Conservation (phyloP, 805 yeast species). For the Teunomyces barrocoloradensis region DNA sequence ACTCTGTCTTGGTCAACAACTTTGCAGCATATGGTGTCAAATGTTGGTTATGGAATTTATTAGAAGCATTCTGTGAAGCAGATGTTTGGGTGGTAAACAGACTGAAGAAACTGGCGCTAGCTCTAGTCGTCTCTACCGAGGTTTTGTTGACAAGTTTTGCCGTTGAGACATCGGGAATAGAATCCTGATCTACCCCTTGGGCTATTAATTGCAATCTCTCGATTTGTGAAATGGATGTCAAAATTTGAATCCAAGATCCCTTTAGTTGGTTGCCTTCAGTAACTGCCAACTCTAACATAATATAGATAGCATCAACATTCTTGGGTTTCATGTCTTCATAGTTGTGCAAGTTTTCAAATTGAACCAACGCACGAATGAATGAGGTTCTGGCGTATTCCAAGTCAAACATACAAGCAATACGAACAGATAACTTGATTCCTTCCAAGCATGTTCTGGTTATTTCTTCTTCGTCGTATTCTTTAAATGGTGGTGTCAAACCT, state of each 20-base stretch:
- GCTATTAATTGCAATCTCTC: conserved; percentile 88
- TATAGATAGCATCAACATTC: conserved; percentile 76
- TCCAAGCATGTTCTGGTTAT: conserved; percentile 70
- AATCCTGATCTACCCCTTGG: conserved; percentile 78
- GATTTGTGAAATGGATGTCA: conserved; percentile 81
- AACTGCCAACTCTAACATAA: conserved; percentile 73
- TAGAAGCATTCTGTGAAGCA: conserved; percentile 65
- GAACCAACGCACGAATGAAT: conserved; percentile 85
- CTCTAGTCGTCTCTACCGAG: conserved; percentile 47
- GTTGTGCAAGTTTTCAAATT: conserved; percentile 78
- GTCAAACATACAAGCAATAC: conserved; percentile 80
- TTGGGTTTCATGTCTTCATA: conserved; percentile 73
- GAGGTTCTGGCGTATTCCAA: conserved; percentile 83
- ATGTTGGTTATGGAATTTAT: conserved; percentile 69
- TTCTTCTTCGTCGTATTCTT: conserved; percentile 77
- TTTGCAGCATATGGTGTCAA: conserved; percentile 57
- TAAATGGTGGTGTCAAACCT: conserved; percentile 90
- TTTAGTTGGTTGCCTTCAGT: conserved; percentile 73
- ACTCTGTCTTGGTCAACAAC: conserved; percentile 59
- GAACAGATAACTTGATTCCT: conserved; percentile 79
- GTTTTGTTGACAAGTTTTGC: conserved; percentile 61
- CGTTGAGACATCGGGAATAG: conserved; percentile 79
- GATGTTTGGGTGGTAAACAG: conserved; percentile 50
- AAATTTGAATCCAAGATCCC: conserved; percentile 77
- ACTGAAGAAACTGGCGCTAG: conserved; percentile 48